Base-by-base conservation (phyloP, 208 protist genomes). In the Acanthamoeba lugdunensis region DNA sequence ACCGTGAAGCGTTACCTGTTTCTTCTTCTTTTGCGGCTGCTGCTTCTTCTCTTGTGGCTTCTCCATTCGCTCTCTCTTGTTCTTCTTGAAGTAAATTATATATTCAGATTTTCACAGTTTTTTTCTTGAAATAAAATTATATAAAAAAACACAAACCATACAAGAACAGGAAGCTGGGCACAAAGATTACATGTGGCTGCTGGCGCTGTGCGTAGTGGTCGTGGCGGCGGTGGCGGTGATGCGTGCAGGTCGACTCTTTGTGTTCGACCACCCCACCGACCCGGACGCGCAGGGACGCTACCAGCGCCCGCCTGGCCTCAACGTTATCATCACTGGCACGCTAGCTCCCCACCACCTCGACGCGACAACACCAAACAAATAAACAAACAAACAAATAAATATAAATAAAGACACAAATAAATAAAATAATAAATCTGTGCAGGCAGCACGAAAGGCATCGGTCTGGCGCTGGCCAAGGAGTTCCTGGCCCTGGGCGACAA, bases 361-460 rank as follows among this genome's bases (percentile, higher is more conserved):
- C n/a, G n/a, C n/a, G n/a, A n/a, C n/a, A n/a, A n/a, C n/a, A n/a
- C n/a, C n/a, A n/a, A n/a, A n/a, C n/a, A n/a, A n/a, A n/a, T n/a
- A n/a, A n/a, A n/a, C n/a, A n/a, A n/a, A n/a, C n/a, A n/a, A n/a
- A n/a, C n/a, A n/a, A n/a, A n/a, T n/a, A n/a, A n/a, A n/a, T n/a
- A n/a, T n/a, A n/a, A n/a, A n/a, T n/a, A n/a, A n/a, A n/a, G n/a
- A n/a, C n/a, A n/a, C n/a, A n/a, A n/a, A n/a, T n/a, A n/a, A n/a
- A 54, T 54, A 13, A 54, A 13, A 13, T 54, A 4, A 54, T 54
- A 54, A 54, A 54, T 54, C 11, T 54, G 63, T 23, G 63, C 14
- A 77, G 77, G 77, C 2, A 87, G 77, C 21, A 87, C 77, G 23
- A 87, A 87, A 30, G 77, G 77, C 48, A 87, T 87, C 77, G 77